phyloP scores from a whole-genome alignment of 768 basidiomycete species.

The Rubroboletus satanas region DNA sequence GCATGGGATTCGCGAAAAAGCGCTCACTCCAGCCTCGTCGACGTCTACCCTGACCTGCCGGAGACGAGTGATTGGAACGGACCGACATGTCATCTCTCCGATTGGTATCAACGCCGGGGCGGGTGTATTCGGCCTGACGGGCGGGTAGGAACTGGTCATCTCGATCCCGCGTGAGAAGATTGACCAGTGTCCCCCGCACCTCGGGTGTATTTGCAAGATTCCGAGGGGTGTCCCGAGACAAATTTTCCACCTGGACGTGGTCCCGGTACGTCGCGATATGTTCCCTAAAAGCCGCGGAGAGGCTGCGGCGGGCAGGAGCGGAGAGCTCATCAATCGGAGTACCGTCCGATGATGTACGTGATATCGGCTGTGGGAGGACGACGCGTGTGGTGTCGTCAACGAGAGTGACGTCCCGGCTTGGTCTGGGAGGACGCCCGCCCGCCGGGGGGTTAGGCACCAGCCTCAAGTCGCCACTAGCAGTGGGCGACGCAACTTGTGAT shows the following conservation, averaged over 20 bases:
- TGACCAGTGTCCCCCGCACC: conserved; percentile 22
- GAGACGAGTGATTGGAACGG: conserved; percentile 10
- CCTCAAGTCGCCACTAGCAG: conserved; percentile 3
- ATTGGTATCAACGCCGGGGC: conserved; percentile 1
- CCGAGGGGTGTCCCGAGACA: conserved; percentile 17
- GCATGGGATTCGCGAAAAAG: not conserved
- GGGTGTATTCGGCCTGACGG: conserved; percentile 9
- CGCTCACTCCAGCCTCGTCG: conserved; percentile 34
- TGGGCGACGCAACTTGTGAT: not conserved
- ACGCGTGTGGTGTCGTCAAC: conserved; percentile 19
- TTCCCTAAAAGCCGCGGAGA: conserved; percentile 22
- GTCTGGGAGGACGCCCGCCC: conserved; percentile 15
- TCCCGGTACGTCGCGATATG: conserved; percentile 18
- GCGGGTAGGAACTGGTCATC: conserved; percentile 12
- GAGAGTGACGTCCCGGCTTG: conserved; percentile 14
- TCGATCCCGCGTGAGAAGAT: conserved; percentile 24
- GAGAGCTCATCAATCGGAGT: conserved; percentile 18
- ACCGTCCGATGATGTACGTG: conserved; percentile 24
- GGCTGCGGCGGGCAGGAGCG: conserved; percentile 13
- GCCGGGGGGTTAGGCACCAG: conserved; percentile 2
- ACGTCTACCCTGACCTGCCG: conserved; percentile 22
- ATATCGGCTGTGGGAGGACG: conserved; percentile 20
- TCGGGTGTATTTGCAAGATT: conserved; percentile 22
- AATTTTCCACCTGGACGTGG: not conserved
- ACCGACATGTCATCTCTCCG: conserved; percentile 8